Evolutionary conservation across 2,329 filamentous ascomycete species (phyloP), one percentile per base, ranked within the genome.

Genomic region (Chaetomium sp.): DNA sequence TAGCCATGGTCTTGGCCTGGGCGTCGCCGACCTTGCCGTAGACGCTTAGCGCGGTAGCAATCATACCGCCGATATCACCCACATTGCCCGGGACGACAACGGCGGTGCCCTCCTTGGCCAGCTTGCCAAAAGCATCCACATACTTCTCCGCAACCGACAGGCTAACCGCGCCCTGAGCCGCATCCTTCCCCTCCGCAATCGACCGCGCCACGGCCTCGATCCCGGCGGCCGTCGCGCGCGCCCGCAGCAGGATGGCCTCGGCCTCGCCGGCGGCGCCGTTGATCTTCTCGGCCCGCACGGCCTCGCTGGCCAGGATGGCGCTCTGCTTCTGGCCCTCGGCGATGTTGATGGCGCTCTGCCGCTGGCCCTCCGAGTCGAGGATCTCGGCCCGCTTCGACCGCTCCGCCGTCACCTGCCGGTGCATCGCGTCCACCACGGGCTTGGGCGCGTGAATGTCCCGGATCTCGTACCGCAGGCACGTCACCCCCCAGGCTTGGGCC

Each of bases 271-370:
- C 86, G 10, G 95, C 95, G 75, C 88, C 85, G 79, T 99, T 99
- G 82, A 99, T 95, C 76, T 96, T 87, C 81, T 99, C 94, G 19
- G 91, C 87, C 70, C 89, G 88, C 79, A 97, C 74, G 19, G 95
- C 95, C 79, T 99, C 95, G 9, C 93, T 97, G 0, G 95, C 95
- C 27, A 99, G 84, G 72, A 99, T 99, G 25, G 97, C 94, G 71
- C 89, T 93, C 83, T 98, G 95, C 82, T 99, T 99, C 78, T 90
- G 88, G 77, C 95, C 95, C 82, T 99, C 95, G 63, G 95, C 95
- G 71, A 99, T 97, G 78, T 99, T 99, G 85, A 99, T 99, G 47
- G 95, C 95, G 73, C 90, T 94, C 81, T 99, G 95, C 68, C 95
- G 85, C 80, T 99, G 95, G 79, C 95, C 95, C 76, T 99, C 95